phyloP scores from a whole-genome alignment of 345 rosid genomes.

The Ceriops decandra region DNA sequence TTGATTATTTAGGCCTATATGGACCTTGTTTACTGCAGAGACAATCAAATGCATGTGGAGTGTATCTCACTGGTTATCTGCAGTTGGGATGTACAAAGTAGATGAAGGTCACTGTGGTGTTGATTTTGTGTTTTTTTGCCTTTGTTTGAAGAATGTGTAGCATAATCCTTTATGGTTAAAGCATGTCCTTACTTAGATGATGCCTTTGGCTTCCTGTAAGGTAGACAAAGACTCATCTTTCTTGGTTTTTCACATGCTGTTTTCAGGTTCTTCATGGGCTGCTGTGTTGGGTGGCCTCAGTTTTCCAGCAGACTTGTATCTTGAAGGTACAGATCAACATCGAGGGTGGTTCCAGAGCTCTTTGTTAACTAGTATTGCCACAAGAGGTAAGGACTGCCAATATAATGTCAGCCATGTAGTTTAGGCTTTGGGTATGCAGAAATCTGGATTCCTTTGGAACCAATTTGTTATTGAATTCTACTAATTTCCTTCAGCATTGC shows the following conservation, averaged over 20 bases:
- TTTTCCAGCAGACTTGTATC: constrained; percentile 85
- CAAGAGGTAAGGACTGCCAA: constrained; percentile 52
- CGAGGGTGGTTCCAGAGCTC: constrained; percentile 99
- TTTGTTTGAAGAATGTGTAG: too few species aligned
- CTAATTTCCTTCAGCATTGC: constrained; percentile 5
- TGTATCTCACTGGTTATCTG: too few species aligned
- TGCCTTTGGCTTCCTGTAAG: background rate
- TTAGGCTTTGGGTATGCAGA: constrained; percentile 5
- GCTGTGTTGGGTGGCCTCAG: constrained; percentile 68
- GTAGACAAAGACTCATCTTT: background rate
- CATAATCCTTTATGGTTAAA: too few species aligned
- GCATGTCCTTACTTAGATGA: too few species aligned
- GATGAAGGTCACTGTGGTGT: too few species aligned
- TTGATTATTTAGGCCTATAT: background rate
- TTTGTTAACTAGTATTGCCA: constrained; percentile 80
- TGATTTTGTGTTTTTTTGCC: too few species aligned
- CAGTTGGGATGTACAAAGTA: too few species aligned
- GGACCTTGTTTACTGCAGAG: background rate
- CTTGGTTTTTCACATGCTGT: constrained; percentile 15
- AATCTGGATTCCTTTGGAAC: background rate
- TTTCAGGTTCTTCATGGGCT: constrained; percentile 93
- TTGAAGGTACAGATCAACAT: constrained; percentile 98
- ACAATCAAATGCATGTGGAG: background rate
- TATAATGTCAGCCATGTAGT: constrained; percentile 4
- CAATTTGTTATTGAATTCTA: background rate